A percentile compares a stretch with the other conserved stretches of the same genome.
phyloP scores from a whole-genome alignment of 345 rosid species.

The Anastatica hierochuntica region DNA sequence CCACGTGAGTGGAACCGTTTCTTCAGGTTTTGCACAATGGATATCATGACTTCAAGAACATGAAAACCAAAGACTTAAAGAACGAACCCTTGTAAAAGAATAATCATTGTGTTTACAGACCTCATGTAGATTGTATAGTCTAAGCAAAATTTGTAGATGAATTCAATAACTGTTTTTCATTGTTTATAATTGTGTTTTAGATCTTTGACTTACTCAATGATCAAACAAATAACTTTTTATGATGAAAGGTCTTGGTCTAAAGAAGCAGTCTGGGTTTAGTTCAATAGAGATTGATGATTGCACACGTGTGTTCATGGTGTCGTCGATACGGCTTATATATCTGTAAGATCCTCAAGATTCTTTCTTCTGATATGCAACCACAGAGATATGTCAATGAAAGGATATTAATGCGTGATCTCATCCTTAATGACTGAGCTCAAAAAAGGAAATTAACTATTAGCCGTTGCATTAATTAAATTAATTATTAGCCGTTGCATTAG shows the following conservation, averaged over 20 bases:
- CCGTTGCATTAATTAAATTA: too few relatives aligned
- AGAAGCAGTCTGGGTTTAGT: constrained; percentile 63
- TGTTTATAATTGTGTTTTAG: too few relatives aligned
- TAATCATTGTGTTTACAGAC: background rate
- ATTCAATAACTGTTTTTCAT: too few relatives aligned
- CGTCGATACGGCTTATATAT: constrained; percentile 27
- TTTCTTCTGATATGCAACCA: constrained; percentile 32
- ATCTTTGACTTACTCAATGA: too few relatives aligned
- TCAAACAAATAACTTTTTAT: too few relatives aligned
- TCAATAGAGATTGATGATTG: constrained; percentile 52
- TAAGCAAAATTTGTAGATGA: background rate
- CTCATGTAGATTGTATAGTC: constrained; percentile 5
- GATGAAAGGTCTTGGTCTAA: constrained; percentile 36
- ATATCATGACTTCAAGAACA: too few relatives aligned
- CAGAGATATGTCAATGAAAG: constrained; percentile 29
- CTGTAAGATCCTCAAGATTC: constrained; percentile 35
- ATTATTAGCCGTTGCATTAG: too few relatives aligned
- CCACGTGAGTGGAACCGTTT: background rate
- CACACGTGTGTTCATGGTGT: constrained; percentile 52
- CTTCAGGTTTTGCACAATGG: background rate
- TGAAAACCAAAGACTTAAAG: too few relatives aligned
- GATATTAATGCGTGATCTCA: background rate
- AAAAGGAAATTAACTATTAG: too few relatives aligned
- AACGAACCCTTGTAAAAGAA: background rate
- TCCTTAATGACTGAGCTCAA: background rate